Percentiles rank a stretch among this genome's conserved stretches.
Evolutionary conservation across 225 moss, liverwort and hornwort genomes (phyloP).

Genomic region (Ulota crispa): DNA sequence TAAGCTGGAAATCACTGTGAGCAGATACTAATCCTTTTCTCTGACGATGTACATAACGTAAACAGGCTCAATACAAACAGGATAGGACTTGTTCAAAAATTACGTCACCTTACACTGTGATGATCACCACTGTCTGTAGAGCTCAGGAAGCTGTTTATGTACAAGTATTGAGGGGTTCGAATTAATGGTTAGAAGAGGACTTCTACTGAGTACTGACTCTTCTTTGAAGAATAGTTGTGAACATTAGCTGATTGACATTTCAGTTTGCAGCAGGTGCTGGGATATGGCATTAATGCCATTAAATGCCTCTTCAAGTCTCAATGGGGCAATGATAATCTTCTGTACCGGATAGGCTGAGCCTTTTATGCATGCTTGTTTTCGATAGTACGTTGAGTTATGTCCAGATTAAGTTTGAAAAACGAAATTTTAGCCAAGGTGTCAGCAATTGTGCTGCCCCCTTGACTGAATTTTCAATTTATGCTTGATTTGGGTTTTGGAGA

Average conservation of each 20-base stretch:
- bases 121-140: not conserved
- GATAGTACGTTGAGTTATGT: not conserved
- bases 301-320: not conserved
- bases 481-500: too few species aligned
- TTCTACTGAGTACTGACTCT: not conserved
- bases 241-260: not conserved
- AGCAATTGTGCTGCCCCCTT: too few species aligned
- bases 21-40: not conserved
- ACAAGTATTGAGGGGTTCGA: not conserved
- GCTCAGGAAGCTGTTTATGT: not conserved
- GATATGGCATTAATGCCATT: not conserved
- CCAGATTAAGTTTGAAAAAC: too few species aligned
- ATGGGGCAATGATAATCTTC: not conserved
- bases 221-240: not conserved
- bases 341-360: not conserved
- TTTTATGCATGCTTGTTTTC: too few species aligned
- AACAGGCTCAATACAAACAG: not conserved
- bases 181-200: not conserved
- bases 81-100: not conserved
- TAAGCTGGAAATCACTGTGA: not conserved
- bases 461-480: too few species aligned
- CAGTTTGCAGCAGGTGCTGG: not conserved
- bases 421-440: too few species aligned
- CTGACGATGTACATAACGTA: not conserved
- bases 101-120: not conserved